These are phyloP conservation scores for Sphagnum fallax DNA, from an alignment of 228 moss, liverwort and hornwort genomes.

Conservation along the genomic window DNA sequence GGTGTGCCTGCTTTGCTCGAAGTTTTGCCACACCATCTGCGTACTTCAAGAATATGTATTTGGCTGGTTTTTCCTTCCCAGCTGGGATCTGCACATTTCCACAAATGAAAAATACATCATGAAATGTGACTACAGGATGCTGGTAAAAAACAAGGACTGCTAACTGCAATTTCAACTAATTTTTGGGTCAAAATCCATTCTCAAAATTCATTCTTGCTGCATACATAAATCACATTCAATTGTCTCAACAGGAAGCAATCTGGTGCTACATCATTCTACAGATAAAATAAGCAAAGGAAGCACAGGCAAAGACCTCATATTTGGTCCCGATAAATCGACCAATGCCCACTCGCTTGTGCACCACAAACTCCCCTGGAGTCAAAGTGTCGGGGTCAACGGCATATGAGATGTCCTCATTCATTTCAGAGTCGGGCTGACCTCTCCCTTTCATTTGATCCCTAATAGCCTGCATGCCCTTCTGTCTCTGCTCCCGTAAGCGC, in stretches of 20 bases:
- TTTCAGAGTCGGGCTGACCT: slow-evolving; percentile 25
- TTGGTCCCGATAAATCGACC: slow-evolving; percentile 89
- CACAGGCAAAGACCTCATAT: slow-evolving; percentile 34
- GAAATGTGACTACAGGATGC: no score
- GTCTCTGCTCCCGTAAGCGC: slow-evolving; percentile 58
- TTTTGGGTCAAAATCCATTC: no score
- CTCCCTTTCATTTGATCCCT: slow-evolving; percentile 55
- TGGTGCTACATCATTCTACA: no score
- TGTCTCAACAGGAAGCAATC: no score
- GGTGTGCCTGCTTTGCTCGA: slow-evolving; percentile 78
- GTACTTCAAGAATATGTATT: slow-evolving; percentile 76
- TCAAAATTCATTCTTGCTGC: not conserved
- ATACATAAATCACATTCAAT: not conserved
- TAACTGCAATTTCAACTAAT: no score
- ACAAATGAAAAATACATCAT: no score
- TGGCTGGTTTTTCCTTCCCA: slow-evolving; percentile 62
- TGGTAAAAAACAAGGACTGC: no score
- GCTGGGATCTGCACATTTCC: slow-evolving; percentile 14
- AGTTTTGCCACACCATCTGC: slow-evolving; percentile 84
- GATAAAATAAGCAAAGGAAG: no score
- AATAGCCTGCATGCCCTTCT: slow-evolving; percentile 75
- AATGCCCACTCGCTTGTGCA: slow-evolving; percentile 86
- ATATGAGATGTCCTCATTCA: slow-evolving; percentile 49
- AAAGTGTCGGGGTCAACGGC: slow-evolving; percentile 81
- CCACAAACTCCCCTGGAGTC: slow-evolving; percentile 73